Evolutionary conservation across 148 eudicot species (phyloP).

Genomic region (Limonium bicolor): DNA sequence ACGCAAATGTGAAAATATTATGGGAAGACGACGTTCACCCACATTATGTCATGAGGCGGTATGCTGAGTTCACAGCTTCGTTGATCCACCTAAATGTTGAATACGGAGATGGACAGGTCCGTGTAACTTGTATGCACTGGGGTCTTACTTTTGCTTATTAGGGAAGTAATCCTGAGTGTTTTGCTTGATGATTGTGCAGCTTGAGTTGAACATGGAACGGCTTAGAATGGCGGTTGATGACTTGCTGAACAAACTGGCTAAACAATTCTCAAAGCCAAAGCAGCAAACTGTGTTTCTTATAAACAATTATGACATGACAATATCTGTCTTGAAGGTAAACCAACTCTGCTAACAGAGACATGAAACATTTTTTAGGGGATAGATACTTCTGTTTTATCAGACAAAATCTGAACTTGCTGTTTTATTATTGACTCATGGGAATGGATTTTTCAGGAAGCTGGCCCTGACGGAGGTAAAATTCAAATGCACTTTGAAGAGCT

Average conservation of each 20-base stretch:
- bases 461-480: slow-evolving; percentile 88
- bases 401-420: too few relatives aligned
- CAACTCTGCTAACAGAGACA: not conserved
- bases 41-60: slow-evolving; percentile 92
- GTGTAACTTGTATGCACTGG: slow-evolving; percentile 1
- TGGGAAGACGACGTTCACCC: slow-evolving; percentile 99
- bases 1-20: slow-evolving; percentile 67
- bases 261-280: slow-evolving; percentile 60
- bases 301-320: slow-evolving; percentile 96
- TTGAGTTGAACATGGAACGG: slow-evolving; percentile 90
- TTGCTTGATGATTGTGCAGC: slow-evolving; percentile 51
- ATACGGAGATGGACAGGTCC: slow-evolving; percentile 97
- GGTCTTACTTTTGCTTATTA: slow-evolving; percentile 3
- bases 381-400: too few relatives aligned
- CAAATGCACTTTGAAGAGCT: slow-evolving; percentile 89
- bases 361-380: not conserved
- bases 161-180: slow-evolving; percentile 3
- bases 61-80: slow-evolving; percentile 95
- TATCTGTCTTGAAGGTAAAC: slow-evolving; percentile 63
- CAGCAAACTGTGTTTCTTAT: slow-evolving; percentile 79
- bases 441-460: slow-evolving; percentile 69
- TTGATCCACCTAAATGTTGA: slow-evolving; percentile 86
- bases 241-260: slow-evolving; percentile 78
- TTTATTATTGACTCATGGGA: too few relatives aligned
- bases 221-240: slow-evolving; percentile 86